These are phyloP conservation scores for Pythium aristosporum DNA, from an alignment of 352 stramenopile species.

Conservation along the genomic window DNA sequence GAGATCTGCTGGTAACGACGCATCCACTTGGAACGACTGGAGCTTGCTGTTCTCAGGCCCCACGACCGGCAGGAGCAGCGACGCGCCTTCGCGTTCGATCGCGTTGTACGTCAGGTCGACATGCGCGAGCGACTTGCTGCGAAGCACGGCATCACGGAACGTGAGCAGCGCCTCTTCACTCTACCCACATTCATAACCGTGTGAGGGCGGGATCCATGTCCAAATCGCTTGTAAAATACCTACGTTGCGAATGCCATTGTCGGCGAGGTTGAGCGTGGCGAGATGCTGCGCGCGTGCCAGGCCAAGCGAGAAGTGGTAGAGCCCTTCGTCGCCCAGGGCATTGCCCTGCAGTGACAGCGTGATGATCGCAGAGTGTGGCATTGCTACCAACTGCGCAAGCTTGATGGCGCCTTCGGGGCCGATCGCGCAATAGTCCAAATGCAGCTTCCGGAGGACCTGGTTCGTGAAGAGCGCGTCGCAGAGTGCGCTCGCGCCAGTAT, in stretches of 20 bases:
- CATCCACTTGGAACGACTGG: constrained; percentile 72
- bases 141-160: constrained; percentile 64
- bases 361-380: constrained; percentile 49
- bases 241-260: constrained; percentile 81
- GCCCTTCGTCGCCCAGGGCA: constrained; percentile 46
- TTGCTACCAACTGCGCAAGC: constrained; percentile 66
- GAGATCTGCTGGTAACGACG: constrained; percentile 63
- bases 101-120: constrained; percentile 81
- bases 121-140: constrained; percentile 63
- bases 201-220: neutral
- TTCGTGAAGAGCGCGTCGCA: constrained; percentile 75
- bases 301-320: constrained; percentile 70
- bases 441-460: constrained; percentile 67
- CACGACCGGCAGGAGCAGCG: constrained; percentile 58
- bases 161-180: constrained; percentile 30
- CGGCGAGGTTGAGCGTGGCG: constrained; percentile 65
- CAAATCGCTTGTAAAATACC: neutral
- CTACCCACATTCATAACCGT: constrained; percentile 4
- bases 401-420: constrained; percentile 50
- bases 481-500: constrained; percentile 50
- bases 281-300: constrained; percentile 59
- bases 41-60: constrained; percentile 58
- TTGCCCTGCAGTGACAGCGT: constrained; percentile 73
- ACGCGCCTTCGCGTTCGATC: constrained; percentile 65
- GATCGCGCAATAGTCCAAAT: constrained; percentile 73